These are phyloP conservation scores for Microdochium paspali DNA, from an alignment of 2,329 filamentous ascomycete species.

Conservation along the genomic window DNA sequence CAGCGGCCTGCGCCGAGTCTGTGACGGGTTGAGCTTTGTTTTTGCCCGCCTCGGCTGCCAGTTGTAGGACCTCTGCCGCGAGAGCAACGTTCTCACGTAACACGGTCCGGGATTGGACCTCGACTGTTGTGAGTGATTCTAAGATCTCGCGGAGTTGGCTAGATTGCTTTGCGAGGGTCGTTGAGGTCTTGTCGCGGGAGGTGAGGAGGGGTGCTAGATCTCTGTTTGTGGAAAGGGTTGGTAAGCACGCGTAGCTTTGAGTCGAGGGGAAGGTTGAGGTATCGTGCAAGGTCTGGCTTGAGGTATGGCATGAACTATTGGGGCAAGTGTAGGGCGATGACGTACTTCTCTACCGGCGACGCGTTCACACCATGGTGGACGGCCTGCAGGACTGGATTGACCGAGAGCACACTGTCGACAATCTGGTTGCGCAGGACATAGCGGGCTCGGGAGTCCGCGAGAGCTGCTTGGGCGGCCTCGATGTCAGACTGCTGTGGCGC, in stretches of 20 bases:
- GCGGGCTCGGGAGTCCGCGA: conserved; percentile 60
- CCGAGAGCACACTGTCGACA: conserved; percentile 57
- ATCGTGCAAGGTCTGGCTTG: too few species aligned
- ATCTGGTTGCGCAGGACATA: conserved; percentile 63
- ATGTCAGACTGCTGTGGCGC: conserved; percentile 17
- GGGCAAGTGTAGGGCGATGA: background rate
- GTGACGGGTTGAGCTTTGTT: conserved; percentile 44
- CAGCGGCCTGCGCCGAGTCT: conserved; percentile 39
- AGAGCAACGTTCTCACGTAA: conserved; percentile 54
- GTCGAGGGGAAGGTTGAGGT: too few species aligned
- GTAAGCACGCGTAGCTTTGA: background rate
- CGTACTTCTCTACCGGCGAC: conserved; percentile 59
- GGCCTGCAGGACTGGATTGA: conserved; percentile 68
- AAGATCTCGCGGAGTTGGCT: conserved; percentile 39
- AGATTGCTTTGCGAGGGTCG: conserved; percentile 51
- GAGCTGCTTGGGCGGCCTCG: conserved; percentile 50
- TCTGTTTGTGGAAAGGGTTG: conserved; percentile 26
- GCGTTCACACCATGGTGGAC: conserved; percentile 60
- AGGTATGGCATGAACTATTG: too few species aligned
- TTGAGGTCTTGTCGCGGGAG: conserved; percentile 57
- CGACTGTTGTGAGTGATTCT: conserved; percentile 43
- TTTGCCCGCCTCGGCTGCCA: conserved; percentile 46
- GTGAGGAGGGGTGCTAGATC: conserved; percentile 58
- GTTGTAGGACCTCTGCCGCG: conserved; percentile 50
- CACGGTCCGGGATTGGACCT: conserved; percentile 47